These are phyloP conservation scores for Vitis riparia DNA, from an alignment of 164 flowering plant species.

Conservation along the genomic window DNA sequence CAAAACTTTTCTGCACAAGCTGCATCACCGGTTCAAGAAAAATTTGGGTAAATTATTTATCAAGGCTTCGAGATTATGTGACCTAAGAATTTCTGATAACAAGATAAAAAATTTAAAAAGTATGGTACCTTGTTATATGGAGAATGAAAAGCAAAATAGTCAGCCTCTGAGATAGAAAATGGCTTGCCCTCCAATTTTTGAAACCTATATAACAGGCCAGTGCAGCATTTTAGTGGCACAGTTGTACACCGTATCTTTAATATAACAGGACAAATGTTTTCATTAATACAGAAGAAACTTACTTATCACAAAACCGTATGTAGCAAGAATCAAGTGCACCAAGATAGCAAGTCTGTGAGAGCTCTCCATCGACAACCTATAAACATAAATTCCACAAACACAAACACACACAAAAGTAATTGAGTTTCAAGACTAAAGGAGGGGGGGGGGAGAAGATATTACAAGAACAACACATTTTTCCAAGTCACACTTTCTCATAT, in stretches of 20 bases:
- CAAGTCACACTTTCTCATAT: too few relatives aligned
- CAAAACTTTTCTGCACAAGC: conserved; percentile 99
- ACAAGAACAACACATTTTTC: too few relatives aligned
- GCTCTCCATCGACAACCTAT: conserved; percentile 82
- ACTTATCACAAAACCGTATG: conserved; percentile 69
- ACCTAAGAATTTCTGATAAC: background rate
- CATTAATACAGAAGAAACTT: conserved; percentile 21
- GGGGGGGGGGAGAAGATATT: too few relatives aligned
- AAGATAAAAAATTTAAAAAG: background rate
- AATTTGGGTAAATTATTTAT: background rate
- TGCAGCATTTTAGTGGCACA: background rate
- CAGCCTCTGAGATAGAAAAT: conserved; percentile 78
- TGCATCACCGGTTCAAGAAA: conserved; percentile 35
- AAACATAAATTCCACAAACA: background rate
- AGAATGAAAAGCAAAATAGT: conserved; percentile 72
- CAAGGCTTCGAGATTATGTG: too few relatives aligned
- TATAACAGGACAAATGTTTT: background rate
- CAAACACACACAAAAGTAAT: too few relatives aligned
- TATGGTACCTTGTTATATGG: conserved; percentile 71
- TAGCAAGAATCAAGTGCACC: conserved; percentile 97
- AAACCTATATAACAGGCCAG: conserved; percentile 44
- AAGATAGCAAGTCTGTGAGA: conserved; percentile 87
- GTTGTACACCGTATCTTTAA: background rate
- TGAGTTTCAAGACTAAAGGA: too few relatives aligned
- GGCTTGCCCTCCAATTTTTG: conserved; percentile 83